Conservation (phyloP, 2,329 filamentous ascomycete species). For the Fusarium robinianum region DNA sequence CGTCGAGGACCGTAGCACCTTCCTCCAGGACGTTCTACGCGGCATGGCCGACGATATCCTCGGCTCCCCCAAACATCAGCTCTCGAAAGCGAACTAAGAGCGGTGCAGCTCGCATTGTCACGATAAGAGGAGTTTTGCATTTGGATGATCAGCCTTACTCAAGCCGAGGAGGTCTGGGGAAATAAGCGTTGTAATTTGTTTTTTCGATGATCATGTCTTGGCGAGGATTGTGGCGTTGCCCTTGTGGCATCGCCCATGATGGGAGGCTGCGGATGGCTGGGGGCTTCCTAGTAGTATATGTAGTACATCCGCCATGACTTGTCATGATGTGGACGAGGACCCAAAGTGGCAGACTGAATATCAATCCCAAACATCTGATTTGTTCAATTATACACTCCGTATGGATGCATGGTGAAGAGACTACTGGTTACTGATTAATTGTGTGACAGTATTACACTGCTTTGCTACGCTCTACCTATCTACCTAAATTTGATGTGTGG, state of each 20-base stretch:
- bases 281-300: slow-evolving; percentile 16
- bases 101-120: slow-evolving; percentile 1
- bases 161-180: slow-evolving; percentile 16
- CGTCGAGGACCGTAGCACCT: slow-evolving; percentile 44
- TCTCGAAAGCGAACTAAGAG: slow-evolving; percentile 18
- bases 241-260: slow-evolving; percentile 24
- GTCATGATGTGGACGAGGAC: slow-evolving; percentile 19
- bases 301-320: slow-evolving; percentile 16
- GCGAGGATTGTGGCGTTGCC: slow-evolving; percentile 12
- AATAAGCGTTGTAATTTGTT: slow-evolving; percentile 34
- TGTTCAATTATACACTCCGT: no score
- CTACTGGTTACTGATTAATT: no score
- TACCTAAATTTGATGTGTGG: no score
- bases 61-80: slow-evolving; percentile 16
- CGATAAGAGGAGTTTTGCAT: slow-evolving; percentile 9
- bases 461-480: no score
- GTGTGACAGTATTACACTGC: no score
- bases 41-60: slow-evolving; percentile 58
- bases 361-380: slow-evolving; percentile 18
- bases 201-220: slow-evolving; percentile 12
- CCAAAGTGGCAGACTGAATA: slow-evolving; percentile 24
- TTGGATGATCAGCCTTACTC: background rate
- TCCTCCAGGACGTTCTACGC: slow-evolving; percentile 60
- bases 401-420: no score
- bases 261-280: slow-evolving; percentile 13